phyloP scores from a whole-genome alignment of 352 stramenopile genomes.

The Phytophthora capsici region DNA sequence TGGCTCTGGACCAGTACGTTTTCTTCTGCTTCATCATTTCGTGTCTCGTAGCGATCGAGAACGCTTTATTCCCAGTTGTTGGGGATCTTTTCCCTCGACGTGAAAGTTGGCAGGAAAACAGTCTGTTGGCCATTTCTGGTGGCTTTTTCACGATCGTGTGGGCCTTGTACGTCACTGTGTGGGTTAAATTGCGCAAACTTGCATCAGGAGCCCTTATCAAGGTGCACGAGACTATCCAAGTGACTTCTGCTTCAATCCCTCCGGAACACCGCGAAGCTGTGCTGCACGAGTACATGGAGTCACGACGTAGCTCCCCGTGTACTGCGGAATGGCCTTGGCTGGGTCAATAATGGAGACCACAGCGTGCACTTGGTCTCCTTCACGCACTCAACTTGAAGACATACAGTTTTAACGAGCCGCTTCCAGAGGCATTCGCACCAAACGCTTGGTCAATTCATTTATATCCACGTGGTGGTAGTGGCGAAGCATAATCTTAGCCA shows the following conservation, averaged over 20 bases:
- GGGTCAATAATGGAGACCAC: no score
- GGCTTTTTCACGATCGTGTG: slow-evolving; percentile 52
- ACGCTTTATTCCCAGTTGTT: slow-evolving; percentile 53
- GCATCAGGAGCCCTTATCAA: slow-evolving; percentile 33
- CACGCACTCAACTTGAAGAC: no score
- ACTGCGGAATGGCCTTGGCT: no score
- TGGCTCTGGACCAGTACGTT: no score
- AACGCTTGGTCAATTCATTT: no score
- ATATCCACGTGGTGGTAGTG: no score
- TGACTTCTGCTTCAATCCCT: slow-evolving; percentile 40
- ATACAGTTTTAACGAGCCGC: no score
- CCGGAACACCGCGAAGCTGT: slow-evolving; percentile 33
- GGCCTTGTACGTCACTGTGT: slow-evolving; percentile 30
- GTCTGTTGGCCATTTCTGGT: slow-evolving; percentile 42
- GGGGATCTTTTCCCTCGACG: slow-evolving; percentile 23
- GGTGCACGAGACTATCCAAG: slow-evolving; percentile 46
- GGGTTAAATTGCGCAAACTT: slow-evolving; percentile 38
- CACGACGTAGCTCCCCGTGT: no score
- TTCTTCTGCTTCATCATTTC: slow-evolving; percentile 70
- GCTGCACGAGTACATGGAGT: slow-evolving; percentile 38
- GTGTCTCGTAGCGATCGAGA: slow-evolving; percentile 62
- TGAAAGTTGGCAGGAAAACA: slow-evolving; percentile 38
- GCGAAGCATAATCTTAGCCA: no score
- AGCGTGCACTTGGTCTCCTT: no score
- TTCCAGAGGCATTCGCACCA: no score